phyloP scores from a whole-genome alignment of 2,329 filamentous ascomycete species.

The Paecilomyces variotii region DNA sequence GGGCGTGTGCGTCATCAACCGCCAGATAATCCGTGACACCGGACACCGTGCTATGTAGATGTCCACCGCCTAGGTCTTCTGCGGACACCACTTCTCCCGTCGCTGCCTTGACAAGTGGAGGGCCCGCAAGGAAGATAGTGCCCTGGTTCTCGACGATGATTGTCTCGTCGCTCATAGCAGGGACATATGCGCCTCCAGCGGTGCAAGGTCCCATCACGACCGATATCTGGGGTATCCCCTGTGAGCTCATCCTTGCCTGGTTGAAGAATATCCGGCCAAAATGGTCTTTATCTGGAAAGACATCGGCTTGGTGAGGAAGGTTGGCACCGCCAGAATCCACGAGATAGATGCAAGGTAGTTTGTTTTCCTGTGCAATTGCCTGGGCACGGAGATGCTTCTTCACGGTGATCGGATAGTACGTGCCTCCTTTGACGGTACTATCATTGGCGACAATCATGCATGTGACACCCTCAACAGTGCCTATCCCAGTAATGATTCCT shows the following conservation, averaged over 20 bases:
- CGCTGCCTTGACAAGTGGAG: conserved; percentile 89
- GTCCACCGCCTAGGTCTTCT: conserved; percentile 84
- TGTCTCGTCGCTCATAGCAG: conserved; percentile 93
- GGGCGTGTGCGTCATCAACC: conserved; percentile 85
- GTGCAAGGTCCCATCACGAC: conserved; percentile 98
- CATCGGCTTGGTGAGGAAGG: conserved; percentile 87
- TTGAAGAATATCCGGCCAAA: conserved; percentile 98
- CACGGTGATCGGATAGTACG: conserved; percentile 93
- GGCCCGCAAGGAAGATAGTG: conserved; percentile 94
- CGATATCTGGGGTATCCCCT: conserved; percentile 84
- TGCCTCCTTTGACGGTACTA: conserved; percentile 93
- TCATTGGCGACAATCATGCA: conserved; percentile 95
- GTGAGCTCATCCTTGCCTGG: conserved; percentile 83
- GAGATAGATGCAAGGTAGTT: conserved; percentile 77
- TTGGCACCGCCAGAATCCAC: conserved; percentile 95
- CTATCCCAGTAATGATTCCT: conserved; percentile 87
- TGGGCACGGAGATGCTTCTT: conserved; percentile 96
- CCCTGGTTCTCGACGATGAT: conserved; percentile 95
- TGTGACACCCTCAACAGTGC: conserved; percentile 79
- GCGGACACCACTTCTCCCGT: conserved; percentile 87
- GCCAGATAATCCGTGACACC: conserved; percentile 94
- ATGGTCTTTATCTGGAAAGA: conserved; percentile 90
- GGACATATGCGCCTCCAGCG: conserved; percentile 89
- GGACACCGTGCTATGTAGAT: conserved; percentile 80
- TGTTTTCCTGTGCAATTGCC: conserved; percentile 82